phyloP scores from a whole-genome alignment of 331 rosid genomes.

The Malus hybrid region DNA sequence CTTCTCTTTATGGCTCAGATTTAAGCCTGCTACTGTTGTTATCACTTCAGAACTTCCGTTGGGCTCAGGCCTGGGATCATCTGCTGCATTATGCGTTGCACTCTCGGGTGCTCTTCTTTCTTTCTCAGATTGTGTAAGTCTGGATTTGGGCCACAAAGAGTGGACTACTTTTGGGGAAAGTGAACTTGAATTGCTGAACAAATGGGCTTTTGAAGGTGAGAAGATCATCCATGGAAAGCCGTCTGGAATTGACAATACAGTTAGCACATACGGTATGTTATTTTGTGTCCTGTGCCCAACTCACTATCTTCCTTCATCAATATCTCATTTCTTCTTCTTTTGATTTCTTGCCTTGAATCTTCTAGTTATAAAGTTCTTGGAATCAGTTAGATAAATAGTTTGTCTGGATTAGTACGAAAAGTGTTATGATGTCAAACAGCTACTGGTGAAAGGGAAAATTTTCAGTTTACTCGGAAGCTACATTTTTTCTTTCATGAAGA shows the following conservation, averaged over 20 bases:
- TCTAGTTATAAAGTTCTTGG: neutral
- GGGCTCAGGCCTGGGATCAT: slow-evolving; percentile 95
- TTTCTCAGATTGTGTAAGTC: slow-evolving; percentile 44
- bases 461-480: neutral
- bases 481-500: neutral
- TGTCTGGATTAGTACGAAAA: neutral
- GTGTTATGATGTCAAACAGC: neutral
- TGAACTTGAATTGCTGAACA: slow-evolving; percentile 69
- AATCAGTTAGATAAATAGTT: neutral
- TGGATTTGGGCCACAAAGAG: slow-evolving; percentile 50
- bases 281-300: neutral
- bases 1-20: slow-evolving; percentile 33
- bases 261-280: slow-evolving; percentile 77
- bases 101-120: slow-evolving; percentile 68
- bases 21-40: slow-evolving; percentile 76
- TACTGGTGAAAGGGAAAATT: neutral
- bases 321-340: neutral
- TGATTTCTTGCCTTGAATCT: neutral
- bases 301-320: neutral
- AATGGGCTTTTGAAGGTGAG: slow-evolving; percentile 99
- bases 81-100: slow-evolving; percentile 79
- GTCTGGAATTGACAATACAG: slow-evolving; percentile 95
- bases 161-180: slow-evolving; percentile 57
- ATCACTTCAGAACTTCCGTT: slow-evolving; percentile 82
- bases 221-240: slow-evolving; percentile 94